These are phyloP conservation scores for Lithospermum erythrorhizon DNA, from an alignment of 257 asterid species.

Conservation along the genomic window DNA sequence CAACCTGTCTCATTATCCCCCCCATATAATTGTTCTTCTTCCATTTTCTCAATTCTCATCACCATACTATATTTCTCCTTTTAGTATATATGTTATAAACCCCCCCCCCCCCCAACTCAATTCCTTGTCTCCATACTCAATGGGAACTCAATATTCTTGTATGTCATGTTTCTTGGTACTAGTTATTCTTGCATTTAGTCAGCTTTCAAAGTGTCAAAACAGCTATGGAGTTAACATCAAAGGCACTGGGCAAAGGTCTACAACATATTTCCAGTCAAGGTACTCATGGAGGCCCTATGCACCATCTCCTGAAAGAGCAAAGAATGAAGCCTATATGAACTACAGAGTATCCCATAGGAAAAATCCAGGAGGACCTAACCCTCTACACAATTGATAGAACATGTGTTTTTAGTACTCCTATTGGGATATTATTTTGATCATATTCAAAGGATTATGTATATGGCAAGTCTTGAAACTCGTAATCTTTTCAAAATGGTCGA, in stretches of 20 bases:
- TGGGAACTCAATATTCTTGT: conserved; percentile 23
- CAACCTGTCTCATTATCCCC: conserved; percentile 9
- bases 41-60: not conserved
- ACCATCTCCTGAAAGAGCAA: conserved; percentile 21
- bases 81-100: no score
- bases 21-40: conserved; percentile 6
- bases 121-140: not conserved
- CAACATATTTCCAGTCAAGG: conserved; percentile 8
- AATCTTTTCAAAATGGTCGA: no score
- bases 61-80: no score
- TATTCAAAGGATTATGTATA: no score
- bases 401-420: no score
- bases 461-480: no score
- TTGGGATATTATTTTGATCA: no score
- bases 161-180: conserved; percentile 15
- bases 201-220: conserved; percentile 18
- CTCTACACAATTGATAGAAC: conserved; percentile 36
- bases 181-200: conserved; percentile 16
- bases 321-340: conserved; percentile 6
- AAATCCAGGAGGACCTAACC: conserved; percentile 60
- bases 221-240: conserved; percentile 3
- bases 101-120: not conserved
- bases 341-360: conserved; percentile 21
- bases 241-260: conserved; percentile 8
- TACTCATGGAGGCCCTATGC: conserved; percentile 19